Percentiles rank a stretch among this genome's conserved stretches.
Conservation (phyloP, 306 rosid species). For the Rosa persica region DNA sequence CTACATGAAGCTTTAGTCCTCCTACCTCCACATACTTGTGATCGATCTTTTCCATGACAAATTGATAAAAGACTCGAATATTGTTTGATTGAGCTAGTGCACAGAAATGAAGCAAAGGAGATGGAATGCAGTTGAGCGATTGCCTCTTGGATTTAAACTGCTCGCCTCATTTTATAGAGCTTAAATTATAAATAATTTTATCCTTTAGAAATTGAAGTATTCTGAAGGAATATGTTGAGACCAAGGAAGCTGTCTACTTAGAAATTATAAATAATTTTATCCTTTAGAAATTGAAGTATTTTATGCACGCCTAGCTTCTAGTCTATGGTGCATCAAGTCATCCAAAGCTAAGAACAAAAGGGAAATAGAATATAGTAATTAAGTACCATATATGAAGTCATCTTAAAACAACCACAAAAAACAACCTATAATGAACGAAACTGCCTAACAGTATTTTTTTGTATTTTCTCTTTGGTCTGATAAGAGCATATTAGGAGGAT, state of each 20-base stretch:
- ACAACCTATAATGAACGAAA: not conserved
- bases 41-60: conserved; percentile 55
- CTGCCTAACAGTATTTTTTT: not conserved
- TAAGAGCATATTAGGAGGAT: not conserved
- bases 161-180: not conserved
- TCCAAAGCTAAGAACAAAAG: not conserved
- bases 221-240: not conserved
- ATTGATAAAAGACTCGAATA: not conserved
- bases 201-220: not conserved
- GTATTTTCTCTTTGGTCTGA: not conserved
- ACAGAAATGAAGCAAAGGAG: not conserved
- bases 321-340: not conserved
- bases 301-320: not conserved
- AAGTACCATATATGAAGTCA: not conserved
- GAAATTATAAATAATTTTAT: too few species aligned
- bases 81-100: not conserved
- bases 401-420: not conserved
- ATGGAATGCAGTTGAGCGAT: not conserved
- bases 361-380: not conserved
- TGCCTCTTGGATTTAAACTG: not conserved
- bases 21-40: conserved; percentile 55
- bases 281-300: too few species aligned
- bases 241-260: not conserved
- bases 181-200: not conserved
- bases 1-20: conserved; percentile 70